phyloP scores from a whole-genome alignment of 768 basidiomycete species.

The Tylopilus balloui region DNA sequence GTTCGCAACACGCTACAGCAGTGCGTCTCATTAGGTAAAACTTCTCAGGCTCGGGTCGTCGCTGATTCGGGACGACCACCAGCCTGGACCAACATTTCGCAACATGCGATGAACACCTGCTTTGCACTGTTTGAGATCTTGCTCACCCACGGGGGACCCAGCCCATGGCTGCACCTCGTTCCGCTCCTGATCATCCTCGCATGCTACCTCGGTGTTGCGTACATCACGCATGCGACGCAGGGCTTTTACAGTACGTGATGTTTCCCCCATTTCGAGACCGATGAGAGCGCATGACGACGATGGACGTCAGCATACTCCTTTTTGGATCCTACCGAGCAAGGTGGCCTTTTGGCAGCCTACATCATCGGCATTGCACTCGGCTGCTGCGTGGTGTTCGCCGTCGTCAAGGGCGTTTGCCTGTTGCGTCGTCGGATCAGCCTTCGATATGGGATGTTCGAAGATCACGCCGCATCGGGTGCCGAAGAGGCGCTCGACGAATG shows the following conservation, averaged over 20 bases:
- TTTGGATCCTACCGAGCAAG: slow-evolving; percentile 48
- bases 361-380: slow-evolving; percentile 56
- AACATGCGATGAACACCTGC: slow-evolving; percentile 55
- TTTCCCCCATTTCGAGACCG: slow-evolving; percentile 4
- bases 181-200: slow-evolving; percentile 47
- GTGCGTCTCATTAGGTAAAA: slow-evolving; percentile 31
- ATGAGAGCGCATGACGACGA: not conserved
- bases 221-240: slow-evolving; percentile 57
- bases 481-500: slow-evolving; percentile 43
- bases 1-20: slow-evolving; percentile 35
- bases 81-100: slow-evolving; percentile 59
- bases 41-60: not conserved
- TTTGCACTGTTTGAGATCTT: slow-evolving; percentile 57
- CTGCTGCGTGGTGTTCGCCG: slow-evolving; percentile 46
- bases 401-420: slow-evolving; percentile 41
- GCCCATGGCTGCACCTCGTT: slow-evolving; percentile 49
- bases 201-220: slow-evolving; percentile 62
- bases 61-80: not conserved
- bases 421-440: slow-evolving; percentile 35
- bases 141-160: slow-evolving; percentile 47
- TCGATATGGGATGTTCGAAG: slow-evolving; percentile 11
- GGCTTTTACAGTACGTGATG: slow-evolving; percentile 55
- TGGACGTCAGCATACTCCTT: slow-evolving; percentile 54
- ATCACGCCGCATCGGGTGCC: not conserved
- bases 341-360: slow-evolving; percentile 50